These are phyloP conservation scores for Mrakia hoshinonis DNA, from an alignment of 768 basidiomycete genomes.

Conservation along the genomic window DNA sequence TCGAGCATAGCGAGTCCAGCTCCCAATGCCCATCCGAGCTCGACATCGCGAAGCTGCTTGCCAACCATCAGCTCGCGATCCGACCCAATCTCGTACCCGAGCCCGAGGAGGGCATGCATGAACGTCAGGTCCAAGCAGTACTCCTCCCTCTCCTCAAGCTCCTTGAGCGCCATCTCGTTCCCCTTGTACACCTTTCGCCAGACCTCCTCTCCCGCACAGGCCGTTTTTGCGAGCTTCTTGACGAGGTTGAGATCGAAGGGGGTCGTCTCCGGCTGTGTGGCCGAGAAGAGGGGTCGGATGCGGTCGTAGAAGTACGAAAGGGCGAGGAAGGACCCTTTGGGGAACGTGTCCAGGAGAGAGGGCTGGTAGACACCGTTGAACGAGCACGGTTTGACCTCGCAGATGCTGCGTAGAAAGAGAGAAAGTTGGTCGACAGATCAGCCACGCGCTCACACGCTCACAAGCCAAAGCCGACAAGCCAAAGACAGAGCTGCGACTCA, in stretches of 20 bases:
- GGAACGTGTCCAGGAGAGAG: conserved; percentile 77
- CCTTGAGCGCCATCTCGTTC: conserved; percentile 49
- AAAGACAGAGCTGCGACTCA: conserved; percentile 45
- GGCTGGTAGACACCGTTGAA: conserved; percentile 98
- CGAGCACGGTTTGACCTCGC: conserved; percentile 85
- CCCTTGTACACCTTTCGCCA: conserved; percentile 46
- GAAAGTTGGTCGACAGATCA: not conserved
- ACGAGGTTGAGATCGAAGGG: conserved; percentile 34
- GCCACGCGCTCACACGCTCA: too few species aligned
- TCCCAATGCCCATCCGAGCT: conserved; percentile 88
- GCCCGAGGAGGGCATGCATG: conserved; percentile 74
- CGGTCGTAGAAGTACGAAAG: conserved; percentile 98
- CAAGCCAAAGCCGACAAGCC: not conserved
- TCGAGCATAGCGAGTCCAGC: conserved; percentile 45
- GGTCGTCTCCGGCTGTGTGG: conserved; percentile 27
- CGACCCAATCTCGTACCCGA: conserved; percentile 82
- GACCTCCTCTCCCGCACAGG: conserved; percentile 59
- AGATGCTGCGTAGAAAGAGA: conserved; percentile 48
- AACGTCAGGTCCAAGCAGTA: conserved; percentile 95
- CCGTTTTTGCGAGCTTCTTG: conserved; percentile 51
- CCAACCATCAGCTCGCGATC: conserved; percentile 55
- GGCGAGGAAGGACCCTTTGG: conserved; percentile 72
- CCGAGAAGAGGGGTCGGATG: conserved; percentile 61
- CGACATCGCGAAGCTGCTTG: conserved; percentile 79
- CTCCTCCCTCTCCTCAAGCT: conserved; percentile 75